These are phyloP conservation scores for Noccaea bulbosa DNA, from an alignment of 345 rosid species.

Conservation along the genomic window DNA sequence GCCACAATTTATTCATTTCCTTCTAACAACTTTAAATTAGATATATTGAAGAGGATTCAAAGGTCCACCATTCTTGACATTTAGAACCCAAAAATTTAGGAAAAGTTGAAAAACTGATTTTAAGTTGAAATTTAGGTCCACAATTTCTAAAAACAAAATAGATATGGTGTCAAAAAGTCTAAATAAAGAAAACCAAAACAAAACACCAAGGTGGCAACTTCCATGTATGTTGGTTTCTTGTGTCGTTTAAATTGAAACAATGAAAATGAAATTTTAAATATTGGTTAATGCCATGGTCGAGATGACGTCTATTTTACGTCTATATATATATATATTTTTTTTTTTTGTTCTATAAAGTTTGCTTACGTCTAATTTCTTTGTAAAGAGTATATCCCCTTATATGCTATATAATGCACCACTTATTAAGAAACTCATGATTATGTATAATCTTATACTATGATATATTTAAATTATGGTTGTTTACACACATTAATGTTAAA, in stretches of 20 bases:
- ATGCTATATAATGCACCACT: too few species aligned
- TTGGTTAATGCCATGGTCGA: background rate
- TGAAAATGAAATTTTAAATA: background rate
- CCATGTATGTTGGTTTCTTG: conserved; percentile 15
- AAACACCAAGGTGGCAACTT: conserved; percentile 17
- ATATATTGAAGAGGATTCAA: background rate
- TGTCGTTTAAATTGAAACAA: conserved; percentile 17
- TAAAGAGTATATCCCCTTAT: too few species aligned
- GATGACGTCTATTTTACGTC: conserved; percentile 8
- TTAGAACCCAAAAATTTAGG: conserved; percentile 2
- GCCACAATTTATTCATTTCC: background rate
- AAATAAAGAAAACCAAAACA: background rate
- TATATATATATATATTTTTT: too few species aligned
- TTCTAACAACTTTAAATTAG: background rate
- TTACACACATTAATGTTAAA: too few species aligned
- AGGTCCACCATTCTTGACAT: conserved; percentile 5
- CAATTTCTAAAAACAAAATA: too few species aligned
- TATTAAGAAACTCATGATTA: too few species aligned
- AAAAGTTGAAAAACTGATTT: conserved; percentile 7
- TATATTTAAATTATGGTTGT: too few species aligned
- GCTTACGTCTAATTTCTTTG: too few species aligned
- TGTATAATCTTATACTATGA: too few species aligned
- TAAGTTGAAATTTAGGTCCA: too few species aligned
- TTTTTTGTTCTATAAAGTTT: too few species aligned
- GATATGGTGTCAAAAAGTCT: background rate